These are phyloP conservation scores for Sphaceloma murrayae DNA, from an alignment of 2,329 filamentous ascomycete species.

Conservation along the genomic window DNA sequence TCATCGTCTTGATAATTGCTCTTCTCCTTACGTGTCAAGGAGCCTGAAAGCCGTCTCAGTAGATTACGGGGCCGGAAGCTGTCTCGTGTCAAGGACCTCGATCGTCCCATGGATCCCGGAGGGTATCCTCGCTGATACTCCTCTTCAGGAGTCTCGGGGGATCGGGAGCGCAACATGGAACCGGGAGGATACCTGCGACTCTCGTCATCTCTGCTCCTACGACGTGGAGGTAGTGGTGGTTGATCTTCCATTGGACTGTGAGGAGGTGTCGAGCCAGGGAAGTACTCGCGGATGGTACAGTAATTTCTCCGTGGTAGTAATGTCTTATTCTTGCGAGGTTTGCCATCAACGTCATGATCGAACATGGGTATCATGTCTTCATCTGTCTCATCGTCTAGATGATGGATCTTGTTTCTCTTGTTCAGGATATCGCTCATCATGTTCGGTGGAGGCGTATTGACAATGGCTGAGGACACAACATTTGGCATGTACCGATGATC, in stretches of 20 bases:
- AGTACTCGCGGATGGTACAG: conserved; percentile 83
- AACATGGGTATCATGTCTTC: conserved; percentile 97
- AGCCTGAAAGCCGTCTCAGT: conserved; percentile 34
- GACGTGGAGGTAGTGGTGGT: background rate
- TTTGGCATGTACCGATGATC: conserved; percentile 98
- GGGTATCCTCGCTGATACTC: conserved; percentile 22
- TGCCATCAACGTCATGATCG: conserved; percentile 77
- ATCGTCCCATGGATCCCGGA: conserved; percentile 28
- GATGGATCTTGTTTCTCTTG: conserved; percentile 71
- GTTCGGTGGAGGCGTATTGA: conserved; percentile 80
- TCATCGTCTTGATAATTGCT: background rate
- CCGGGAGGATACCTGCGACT: conserved; percentile 25
- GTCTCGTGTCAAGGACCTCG: conserved; percentile 26
- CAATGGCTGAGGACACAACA: conserved; percentile 86
- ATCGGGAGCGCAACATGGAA: conserved; percentile 28
- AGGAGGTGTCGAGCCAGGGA: conserved; percentile 65
- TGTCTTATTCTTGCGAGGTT: conserved; percentile 80
- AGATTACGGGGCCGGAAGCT: conserved; percentile 33
- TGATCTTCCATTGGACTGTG: conserved; percentile 47
- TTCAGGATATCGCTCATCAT: conserved; percentile 86
- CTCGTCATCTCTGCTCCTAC: conserved; percentile 2
- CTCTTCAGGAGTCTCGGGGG: too few species aligned
- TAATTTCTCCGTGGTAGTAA: conserved; percentile 87
- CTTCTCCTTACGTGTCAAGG: conserved; percentile 21
- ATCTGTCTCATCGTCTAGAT: conserved; percentile 63